A percentile compares a stretch with the other conserved stretches of the same genome.
Evolutionary conservation across 192 early-diverging fungal species (phyloP).

Genomic region (Spinellus fusiger): DNA sequence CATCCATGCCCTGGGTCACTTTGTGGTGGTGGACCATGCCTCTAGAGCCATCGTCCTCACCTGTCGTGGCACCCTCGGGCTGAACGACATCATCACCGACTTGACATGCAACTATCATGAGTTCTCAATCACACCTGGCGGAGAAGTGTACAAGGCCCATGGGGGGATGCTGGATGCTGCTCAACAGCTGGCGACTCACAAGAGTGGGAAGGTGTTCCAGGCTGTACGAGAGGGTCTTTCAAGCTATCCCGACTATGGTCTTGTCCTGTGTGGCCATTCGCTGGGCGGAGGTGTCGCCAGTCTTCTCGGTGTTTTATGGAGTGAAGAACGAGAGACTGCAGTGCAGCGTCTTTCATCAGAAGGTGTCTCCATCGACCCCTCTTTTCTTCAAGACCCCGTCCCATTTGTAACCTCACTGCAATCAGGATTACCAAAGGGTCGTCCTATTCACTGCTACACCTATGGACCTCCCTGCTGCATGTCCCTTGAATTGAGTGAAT

Average conservation of each 20-base stretch:
- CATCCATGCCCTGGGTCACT: constrained; percentile 70
- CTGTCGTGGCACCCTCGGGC: constrained; percentile 81
- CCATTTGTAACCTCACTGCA: constrained; percentile 58
- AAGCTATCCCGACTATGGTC: constrained; percentile 67
- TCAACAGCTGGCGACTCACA: constrained; percentile 50
- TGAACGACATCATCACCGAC: constrained; percentile 86
- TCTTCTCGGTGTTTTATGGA: constrained; percentile 74
- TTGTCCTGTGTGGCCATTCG: constrained; percentile 85
- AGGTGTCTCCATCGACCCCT: background rate
- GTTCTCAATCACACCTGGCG: constrained; percentile 20
- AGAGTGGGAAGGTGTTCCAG: constrained; percentile 62
- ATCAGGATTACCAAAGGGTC: constrained; percentile 60
- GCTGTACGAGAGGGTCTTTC: constrained; percentile 66
- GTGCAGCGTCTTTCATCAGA: background rate
- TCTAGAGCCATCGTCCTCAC: constrained; percentile 71
- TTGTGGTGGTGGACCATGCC: constrained; percentile 79
- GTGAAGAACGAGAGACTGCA: constrained; percentile 35
- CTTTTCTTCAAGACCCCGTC: constrained; percentile 33
- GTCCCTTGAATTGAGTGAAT: constrained; percentile 57
- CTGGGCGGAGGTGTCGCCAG: constrained; percentile 84
- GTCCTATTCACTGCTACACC: constrained; percentile 79
- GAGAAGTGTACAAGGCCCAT: constrained; percentile 58
- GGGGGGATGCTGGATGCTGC: constrained; percentile 85
- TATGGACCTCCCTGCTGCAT: constrained; percentile 82
- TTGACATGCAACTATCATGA: constrained; percentile 73